Percentiles rank a stretch among this genome's conserved stretches.
Conservation (phyloP, 2,329 filamentous ascomycete species). For the Pseudocercospora musae region DNA sequence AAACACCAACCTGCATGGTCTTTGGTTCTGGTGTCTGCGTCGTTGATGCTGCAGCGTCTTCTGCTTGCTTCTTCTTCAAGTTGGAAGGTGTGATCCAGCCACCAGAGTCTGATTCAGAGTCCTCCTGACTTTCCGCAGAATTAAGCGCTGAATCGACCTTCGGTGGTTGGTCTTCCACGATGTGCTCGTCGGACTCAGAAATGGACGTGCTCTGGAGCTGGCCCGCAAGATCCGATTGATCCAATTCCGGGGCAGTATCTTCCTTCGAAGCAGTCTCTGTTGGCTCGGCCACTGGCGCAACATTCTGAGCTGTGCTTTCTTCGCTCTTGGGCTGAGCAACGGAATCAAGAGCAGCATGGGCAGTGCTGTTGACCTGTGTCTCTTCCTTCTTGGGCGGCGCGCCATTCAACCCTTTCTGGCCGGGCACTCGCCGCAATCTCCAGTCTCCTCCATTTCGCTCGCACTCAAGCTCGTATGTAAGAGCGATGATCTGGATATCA, state of each 20-base stretch:
- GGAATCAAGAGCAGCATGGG: background rate
- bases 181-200: background rate
- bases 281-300: background rate
- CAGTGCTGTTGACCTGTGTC: conserved; percentile 18
- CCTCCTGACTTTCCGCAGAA: conserved; percentile 41
- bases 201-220: background rate
- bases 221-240: background rate
- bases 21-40: conserved; percentile 52
- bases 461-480: conserved; percentile 92
- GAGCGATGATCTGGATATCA: conserved; percentile 83
- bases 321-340: background rate
- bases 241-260: background rate
- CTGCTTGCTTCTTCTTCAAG: conserved; percentile 75
- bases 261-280: background rate
- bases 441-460: conserved; percentile 88
- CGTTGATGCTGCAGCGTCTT: conserved; percentile 53
- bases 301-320: background rate
- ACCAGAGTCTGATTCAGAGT: conserved; percentile 57
- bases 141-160: conserved; percentile 28
- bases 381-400: conserved; percentile 52
- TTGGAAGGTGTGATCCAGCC: conserved; percentile 96
- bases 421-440: conserved; percentile 73
- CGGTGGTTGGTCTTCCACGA: conserved; percentile 7
- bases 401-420: conserved; percentile 75
- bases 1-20: conserved; percentile 79